Percentiles rank a stretch among this genome's conserved stretches.
These are phyloP conservation scores for Candida insectalens DNA, from an alignment of 805 yeast species.

Conservation along the genomic window DNA sequence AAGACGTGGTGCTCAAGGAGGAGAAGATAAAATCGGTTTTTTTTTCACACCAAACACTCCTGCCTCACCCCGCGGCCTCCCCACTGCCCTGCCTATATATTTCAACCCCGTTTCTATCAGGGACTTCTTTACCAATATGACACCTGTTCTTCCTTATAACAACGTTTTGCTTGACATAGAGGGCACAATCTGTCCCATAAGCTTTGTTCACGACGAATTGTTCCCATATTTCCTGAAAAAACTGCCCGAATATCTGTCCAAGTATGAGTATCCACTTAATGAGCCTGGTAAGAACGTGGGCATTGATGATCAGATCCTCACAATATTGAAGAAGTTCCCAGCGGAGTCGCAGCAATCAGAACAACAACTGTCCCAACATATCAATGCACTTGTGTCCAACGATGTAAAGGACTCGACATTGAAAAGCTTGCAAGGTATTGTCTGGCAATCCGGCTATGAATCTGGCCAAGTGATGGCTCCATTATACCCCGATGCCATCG, in stretches of 20 bases:
- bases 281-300: slow-evolving; percentile 7
- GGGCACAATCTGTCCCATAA: slow-evolving; percentile 88
- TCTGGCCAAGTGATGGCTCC: slow-evolving; percentile 75
- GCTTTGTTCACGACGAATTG: slow-evolving; percentile 72
- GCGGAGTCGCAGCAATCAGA: slow-evolving; percentile 17
- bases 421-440: slow-evolving; percentile 72
- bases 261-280: slow-evolving; percentile 26
- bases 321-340: slow-evolving; percentile 38
- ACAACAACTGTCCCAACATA: slow-evolving; percentile 32
- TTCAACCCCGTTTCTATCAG: too few species aligned
- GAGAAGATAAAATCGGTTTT: not conserved
- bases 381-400: slow-evolving; percentile 42
- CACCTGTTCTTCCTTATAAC: too few species aligned
- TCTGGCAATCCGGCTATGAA: slow-evolving; percentile 77
- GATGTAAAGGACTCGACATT: slow-evolving; percentile 74
- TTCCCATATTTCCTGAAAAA: slow-evolving; percentile 63
- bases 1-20: not conserved
- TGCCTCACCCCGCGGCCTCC: too few species aligned
- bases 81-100: too few species aligned
- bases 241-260: slow-evolving; percentile 31
- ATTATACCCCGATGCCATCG: slow-evolving; percentile 61
- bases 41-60: too few species aligned
- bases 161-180: slow-evolving; percentile 65
- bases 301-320: slow-evolving; percentile 21
- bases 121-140: too few species aligned